Evolutionary conservation across 2,329 filamentous ascomycete species (phyloP).

Genomic region (Aspergillus neotritici): DNA sequence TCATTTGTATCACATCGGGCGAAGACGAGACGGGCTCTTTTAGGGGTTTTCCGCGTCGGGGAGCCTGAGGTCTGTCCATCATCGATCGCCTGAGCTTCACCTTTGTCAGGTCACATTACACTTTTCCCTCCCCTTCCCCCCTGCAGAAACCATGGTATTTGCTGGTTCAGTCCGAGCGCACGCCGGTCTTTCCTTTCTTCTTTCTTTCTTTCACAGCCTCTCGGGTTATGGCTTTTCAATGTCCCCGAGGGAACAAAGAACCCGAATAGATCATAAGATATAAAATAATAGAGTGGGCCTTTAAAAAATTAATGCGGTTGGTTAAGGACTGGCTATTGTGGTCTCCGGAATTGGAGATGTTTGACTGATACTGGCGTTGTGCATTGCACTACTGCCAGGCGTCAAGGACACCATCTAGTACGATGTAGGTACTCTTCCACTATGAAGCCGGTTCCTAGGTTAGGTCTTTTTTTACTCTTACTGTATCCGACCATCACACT

Average conservation of each 20-base stretch:
- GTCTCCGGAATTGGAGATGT: conserved; percentile 1
- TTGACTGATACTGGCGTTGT: conserved; percentile 18
- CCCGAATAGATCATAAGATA: no score
- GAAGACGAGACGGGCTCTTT: no score
- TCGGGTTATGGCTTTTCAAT: neutral
- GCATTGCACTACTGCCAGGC: conserved; percentile 19
- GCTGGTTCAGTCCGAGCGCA: neutral
- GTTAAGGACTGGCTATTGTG: no score
- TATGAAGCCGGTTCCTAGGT: conserved; percentile 7
- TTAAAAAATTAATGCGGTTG: no score
- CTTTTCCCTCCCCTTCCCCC: conserved; percentile 2
- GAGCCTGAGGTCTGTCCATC: neutral
- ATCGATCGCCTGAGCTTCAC: neutral
- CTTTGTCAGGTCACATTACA: conserved; percentile 1
- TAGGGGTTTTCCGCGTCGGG: no score
- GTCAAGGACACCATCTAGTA: conserved; percentile 11
- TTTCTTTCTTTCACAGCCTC: neutral
- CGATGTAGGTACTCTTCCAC: conserved; percentile 11
- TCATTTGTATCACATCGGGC: no score
- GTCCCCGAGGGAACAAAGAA: no score
- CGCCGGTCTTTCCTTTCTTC: no score
- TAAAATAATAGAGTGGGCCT: no score
- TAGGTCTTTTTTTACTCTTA: conserved; percentile 8
- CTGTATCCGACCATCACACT: no score
- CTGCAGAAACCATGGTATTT: conserved; percentile 8